Conservation (phyloP, 129 eudicot genomes). For the Solidago caesia region DNA sequence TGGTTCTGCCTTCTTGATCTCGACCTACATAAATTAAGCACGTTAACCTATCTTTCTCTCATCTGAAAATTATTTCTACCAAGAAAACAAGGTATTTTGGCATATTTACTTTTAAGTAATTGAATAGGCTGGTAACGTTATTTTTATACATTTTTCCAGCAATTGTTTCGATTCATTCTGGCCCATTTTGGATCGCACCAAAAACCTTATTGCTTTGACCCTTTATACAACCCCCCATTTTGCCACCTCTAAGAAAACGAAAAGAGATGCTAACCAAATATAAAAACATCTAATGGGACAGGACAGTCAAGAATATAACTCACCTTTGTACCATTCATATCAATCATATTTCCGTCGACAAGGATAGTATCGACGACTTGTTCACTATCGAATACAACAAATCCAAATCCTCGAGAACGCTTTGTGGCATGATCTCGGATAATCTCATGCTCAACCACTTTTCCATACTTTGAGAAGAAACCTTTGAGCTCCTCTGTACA, state of each 20-base stretch:
- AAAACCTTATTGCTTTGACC: not conserved
- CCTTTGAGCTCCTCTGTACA: constrained; percentile 63
- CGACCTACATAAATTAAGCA: constrained; percentile 75
- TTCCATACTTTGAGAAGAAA: constrained; percentile 89
- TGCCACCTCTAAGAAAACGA: not conserved
- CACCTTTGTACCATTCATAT: constrained; percentile 81
- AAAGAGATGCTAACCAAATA: not conserved
- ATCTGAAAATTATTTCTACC: constrained; percentile 17
- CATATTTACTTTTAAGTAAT: not conserved
- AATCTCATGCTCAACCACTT: constrained; percentile 88
- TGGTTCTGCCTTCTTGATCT: constrained; percentile 98
- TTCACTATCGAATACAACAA: constrained; percentile 77
- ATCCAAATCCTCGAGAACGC: constrained; percentile 96
- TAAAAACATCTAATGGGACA: not conserved
- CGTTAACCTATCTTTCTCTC: constrained; percentile 36
- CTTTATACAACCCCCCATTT: not conserved
- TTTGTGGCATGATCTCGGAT: constrained; percentile 85
- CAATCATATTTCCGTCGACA: constrained; percentile 83
- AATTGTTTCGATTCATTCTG: not conserved
- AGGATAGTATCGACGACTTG: constrained; percentile 75
- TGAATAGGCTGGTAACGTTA: not conserved
- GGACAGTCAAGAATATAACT: constrained; percentile 25
- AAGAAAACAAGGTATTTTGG: not conserved
- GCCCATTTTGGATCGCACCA: not conserved
- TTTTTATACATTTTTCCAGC: not conserved